These are phyloP conservation scores for Xylaria sp. DNA, from an alignment of 495 filamentous ascomycete species.

Conservation along the genomic window DNA sequence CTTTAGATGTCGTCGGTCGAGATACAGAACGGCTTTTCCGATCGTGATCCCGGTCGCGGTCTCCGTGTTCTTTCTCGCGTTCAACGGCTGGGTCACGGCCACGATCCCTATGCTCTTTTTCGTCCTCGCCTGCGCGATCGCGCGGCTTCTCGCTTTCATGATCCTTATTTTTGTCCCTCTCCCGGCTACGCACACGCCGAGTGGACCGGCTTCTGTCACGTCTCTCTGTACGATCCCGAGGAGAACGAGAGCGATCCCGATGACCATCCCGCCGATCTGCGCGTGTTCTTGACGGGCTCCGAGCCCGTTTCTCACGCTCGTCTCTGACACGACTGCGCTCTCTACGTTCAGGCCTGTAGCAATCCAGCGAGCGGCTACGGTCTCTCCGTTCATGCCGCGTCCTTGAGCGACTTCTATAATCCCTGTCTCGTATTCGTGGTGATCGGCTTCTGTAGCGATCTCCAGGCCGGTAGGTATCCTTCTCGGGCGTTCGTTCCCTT, in stretches of 20 bases:
- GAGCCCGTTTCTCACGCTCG: conserved; percentile 39
- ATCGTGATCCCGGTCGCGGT: conserved; percentile 32
- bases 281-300: conserved; percentile 38
- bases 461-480: conserved; percentile 43
- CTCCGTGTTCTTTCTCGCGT: conserved; percentile 30
- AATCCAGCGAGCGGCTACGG: conserved; percentile 35
- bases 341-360: conserved; percentile 44
- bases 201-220: conserved; percentile 46
- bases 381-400: conserved; percentile 27
- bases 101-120: conserved; percentile 24
- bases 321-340: conserved; percentile 48
- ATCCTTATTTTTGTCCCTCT: conserved; percentile 33
- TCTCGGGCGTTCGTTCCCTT: conserved; percentile 40
- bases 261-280: conserved; percentile 34
- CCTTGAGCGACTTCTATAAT: conserved; percentile 37
- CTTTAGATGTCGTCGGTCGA: conserved; percentile 39
- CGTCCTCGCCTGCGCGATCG: conserved; percentile 24
- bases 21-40: conserved; percentile 51
- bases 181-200: conserved; percentile 30
- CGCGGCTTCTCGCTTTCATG: conserved; percentile 26
- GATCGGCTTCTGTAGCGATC: conserved; percentile 45
- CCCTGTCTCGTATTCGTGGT: conserved; percentile 32
- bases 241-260: conserved; percentile 43
- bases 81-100: conserved; percentile 33
- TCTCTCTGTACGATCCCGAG: conserved; percentile 42